These are phyloP conservation scores for Vigna hirtella DNA, from an alignment of 306 rosid genomes.

Conservation along the genomic window DNA sequence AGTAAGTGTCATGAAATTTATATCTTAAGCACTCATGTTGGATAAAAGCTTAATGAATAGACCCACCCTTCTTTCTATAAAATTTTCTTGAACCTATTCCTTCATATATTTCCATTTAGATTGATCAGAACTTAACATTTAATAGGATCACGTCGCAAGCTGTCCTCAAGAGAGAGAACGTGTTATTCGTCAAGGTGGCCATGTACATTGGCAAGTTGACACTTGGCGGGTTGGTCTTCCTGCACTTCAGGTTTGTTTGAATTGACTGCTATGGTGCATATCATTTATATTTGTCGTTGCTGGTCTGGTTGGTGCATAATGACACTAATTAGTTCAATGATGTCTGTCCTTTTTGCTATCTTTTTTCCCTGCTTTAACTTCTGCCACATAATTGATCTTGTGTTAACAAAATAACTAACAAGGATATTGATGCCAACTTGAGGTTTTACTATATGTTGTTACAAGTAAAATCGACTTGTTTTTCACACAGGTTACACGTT, in stretches of 20 bases:
- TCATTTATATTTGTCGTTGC: neutral
- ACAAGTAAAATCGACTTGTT: neutral
- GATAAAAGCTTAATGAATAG: neutral
- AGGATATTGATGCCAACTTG: conserved; percentile 9
- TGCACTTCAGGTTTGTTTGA: conserved; percentile 83
- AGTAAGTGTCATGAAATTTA: neutral
- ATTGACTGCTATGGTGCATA: conserved; percentile 26
- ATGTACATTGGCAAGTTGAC: conserved; percentile 90
- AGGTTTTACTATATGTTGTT: conserved; percentile 2
- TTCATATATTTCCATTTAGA: conserved; percentile 2
- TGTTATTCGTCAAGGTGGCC: conserved; percentile 71
- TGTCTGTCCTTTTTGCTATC: neutral
- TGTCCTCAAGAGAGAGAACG: conserved; percentile 89
- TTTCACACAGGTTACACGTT: conserved; percentile 80
- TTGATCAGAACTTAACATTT: conserved; percentile 30
- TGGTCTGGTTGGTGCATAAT: neutral
- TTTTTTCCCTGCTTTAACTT: neutral
- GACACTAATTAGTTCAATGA: neutral
- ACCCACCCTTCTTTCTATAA: neutral
- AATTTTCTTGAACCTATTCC: conserved; percentile 17
- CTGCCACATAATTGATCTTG: neutral
- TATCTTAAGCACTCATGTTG: neutral
- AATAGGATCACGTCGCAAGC: conserved; percentile 95
- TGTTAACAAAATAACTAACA: neutral
- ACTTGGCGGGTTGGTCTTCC: conserved; percentile 96